These are phyloP conservation scores for Cadophora gregata DNA, from an alignment of 2,329 filamentous ascomycete species.

Conservation along the genomic window DNA sequence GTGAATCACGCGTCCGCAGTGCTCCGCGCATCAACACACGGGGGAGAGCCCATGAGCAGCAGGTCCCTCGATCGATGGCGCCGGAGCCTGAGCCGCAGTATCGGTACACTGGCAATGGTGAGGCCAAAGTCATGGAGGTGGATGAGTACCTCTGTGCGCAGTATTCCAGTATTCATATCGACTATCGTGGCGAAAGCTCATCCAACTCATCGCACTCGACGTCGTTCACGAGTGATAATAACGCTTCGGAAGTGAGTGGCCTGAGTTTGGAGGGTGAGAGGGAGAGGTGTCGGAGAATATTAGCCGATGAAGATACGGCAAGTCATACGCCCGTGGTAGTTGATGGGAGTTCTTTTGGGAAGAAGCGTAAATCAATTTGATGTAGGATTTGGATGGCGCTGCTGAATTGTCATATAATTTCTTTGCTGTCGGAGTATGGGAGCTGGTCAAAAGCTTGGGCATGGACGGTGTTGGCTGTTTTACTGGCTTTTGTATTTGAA, in stretches of 20 bases:
- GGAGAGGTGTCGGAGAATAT: constrained; percentile 4
- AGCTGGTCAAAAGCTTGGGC: background rate
- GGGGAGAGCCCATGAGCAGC: background rate
- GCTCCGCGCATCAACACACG: background rate
- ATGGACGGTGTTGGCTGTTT: too few species aligned
- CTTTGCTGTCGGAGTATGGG: background rate
- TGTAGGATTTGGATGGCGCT: background rate
- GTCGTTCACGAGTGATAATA: background rate
- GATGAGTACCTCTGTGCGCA: background rate
- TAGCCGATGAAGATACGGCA: background rate
- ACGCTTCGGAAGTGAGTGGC: background rate
- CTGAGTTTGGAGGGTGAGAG: constrained; percentile 14
- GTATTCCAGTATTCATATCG: background rate
- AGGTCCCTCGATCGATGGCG: background rate
- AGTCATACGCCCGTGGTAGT: constrained; percentile 12
- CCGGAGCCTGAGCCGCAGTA: too few species aligned
- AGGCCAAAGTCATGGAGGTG: background rate
- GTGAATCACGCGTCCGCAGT: background rate
- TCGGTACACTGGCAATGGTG: background rate
- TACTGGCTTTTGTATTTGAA: too few species aligned
- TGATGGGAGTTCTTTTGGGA: constrained; percentile 15
- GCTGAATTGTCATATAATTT: background rate
- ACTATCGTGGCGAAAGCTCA: background rate
- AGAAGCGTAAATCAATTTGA: background rate
- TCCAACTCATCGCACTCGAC: background rate